These are phyloP conservation scores for Hymenotorrendiella dingleyae DNA, from an alignment of 2,329 filamentous ascomycete species.

Conservation along the genomic window DNA sequence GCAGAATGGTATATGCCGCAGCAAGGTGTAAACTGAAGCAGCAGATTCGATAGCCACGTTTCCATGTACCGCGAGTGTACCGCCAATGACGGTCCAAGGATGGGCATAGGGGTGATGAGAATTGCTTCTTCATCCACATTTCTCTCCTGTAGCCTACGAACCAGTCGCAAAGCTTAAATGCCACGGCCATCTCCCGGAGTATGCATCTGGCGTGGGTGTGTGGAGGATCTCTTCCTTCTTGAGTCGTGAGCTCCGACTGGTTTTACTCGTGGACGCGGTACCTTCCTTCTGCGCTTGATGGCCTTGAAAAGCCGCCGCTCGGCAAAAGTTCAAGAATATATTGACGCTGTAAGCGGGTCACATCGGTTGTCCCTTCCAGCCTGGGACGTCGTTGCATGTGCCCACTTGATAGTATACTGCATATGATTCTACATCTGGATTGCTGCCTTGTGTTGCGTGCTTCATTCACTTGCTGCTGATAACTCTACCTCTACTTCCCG, in stretches of 20 bases:
- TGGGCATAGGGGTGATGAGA: not conserved
- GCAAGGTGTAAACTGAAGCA: not conserved
- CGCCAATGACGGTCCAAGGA: not conserved
- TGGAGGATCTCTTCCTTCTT: not conserved
- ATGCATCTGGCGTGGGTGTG: not conserved
- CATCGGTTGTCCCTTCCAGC: no score
- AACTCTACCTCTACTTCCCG: no score
- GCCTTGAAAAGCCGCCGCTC: conserved; percentile 22
- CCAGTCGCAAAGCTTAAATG: not conserved
- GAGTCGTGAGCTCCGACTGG: no score
- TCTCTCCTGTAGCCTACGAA: not conserved
- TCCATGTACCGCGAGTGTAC: not conserved
- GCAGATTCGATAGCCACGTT: not conserved
- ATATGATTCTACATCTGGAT: no score
- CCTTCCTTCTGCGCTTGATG: conserved; percentile 16
- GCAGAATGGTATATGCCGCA: conserved; percentile 1
- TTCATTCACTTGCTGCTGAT: no score
- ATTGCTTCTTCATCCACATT: not conserved
- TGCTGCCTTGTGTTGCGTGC: no score
- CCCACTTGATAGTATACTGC: no score
- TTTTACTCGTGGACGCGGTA: conserved; percentile 5
- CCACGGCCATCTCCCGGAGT: not conserved
- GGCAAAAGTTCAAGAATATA: conserved; percentile 15
- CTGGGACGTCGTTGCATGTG: no score
- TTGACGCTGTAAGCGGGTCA: conserved; percentile 21